Base-by-base conservation (phyloP, 352 stramenopile genomes). In the Pythium diclinum region DNA sequence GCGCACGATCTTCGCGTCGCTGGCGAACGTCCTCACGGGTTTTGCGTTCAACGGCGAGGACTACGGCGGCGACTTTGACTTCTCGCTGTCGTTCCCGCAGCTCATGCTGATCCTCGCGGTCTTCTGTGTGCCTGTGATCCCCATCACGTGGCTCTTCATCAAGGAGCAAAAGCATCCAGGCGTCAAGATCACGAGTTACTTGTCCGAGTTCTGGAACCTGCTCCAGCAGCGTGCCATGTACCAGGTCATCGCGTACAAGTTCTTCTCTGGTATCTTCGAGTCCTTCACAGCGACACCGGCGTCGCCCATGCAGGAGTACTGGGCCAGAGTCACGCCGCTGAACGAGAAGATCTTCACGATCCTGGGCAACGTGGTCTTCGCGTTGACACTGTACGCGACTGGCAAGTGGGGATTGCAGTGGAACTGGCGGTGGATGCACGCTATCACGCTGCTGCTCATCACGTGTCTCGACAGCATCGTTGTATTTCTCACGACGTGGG, bases 341-440 rank as follows among this genome's bases (percentile, higher is more conserved):
- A 51, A 51, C 19, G 44, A 51, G 5, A 51, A 51, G 44, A 25
- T 51, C 17, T 51, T 51, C 44, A 32, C 44, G 44, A 30, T 51
- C 44, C 6, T 51, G 17, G 44, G 44, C 8, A 51, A 51, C 44
- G 44, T 30, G 44, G 44, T 51, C 44, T 51, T 51, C 13, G 44
- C 44, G 14, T 21, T 16, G n/a, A 51, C 44, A 3, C 44, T 51
- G 44, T 51, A 16, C 21, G 44, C 44, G 0, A 51, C 44, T 4
- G 44, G 44, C 44, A 51, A 51, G 44, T 51, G 44, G 44, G 44
- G 44, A 9, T 19, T 51, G 6, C 44, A 51, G 44, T 51, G 44
- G 44, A 51, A 51, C 44, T 51, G 44, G 44, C 44, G 44, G 21
- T 51, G 44, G 44, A 51, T 51, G 44, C 44, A 51, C 44, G 44